A percentile compares a stretch with the other conserved stretches of the same genome.
These are phyloP conservation scores for Fusarium humuli DNA, from an alignment of 2,329 filamentous ascomycete species.

Conservation along the genomic window DNA sequence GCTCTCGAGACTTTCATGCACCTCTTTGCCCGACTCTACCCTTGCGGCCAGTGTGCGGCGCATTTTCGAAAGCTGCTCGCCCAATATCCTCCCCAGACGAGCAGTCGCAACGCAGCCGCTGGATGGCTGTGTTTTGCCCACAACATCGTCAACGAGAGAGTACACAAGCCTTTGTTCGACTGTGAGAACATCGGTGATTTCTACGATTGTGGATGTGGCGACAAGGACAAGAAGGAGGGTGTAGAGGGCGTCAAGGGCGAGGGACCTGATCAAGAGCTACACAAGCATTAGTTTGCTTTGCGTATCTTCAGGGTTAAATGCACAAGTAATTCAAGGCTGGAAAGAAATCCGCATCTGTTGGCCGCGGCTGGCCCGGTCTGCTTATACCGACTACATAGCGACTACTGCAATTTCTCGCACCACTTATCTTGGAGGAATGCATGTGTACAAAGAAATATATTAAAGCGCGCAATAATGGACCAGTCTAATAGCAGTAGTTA, in stretches of 20 bases:
- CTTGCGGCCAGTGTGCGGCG: slow-evolving; percentile 75
- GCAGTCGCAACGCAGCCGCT: slow-evolving; percentile 71
- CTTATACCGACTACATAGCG: background rate
- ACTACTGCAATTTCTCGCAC: background rate
- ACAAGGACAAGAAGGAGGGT: slow-evolving; percentile 64
- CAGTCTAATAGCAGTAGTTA: background rate
- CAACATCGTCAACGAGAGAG: slow-evolving; percentile 73
- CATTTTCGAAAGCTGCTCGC: slow-evolving; percentile 73
- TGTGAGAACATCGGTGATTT: slow-evolving; percentile 76
- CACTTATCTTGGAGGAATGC: background rate
- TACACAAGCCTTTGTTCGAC: slow-evolving; percentile 72
- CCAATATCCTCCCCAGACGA: slow-evolving; percentile 74
- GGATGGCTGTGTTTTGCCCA: slow-evolving; percentile 77
- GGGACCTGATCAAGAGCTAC: slow-evolving; percentile 33
- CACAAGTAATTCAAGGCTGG: slow-evolving; percentile 18
- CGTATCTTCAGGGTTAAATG: slow-evolving; percentile 1
- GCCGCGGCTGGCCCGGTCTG: slow-evolving; percentile 43
- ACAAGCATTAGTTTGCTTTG: slow-evolving; percentile 33
- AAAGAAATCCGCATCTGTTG: slow-evolving; percentile 8
- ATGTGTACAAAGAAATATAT: background rate
- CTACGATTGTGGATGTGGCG: slow-evolving; percentile 78
- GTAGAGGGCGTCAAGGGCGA: slow-evolving; percentile 36
- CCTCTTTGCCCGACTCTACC: slow-evolving; percentile 75
- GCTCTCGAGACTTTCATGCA: slow-evolving; percentile 74
- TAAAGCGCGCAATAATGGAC: background rate